Percentiles rank a stretch among this genome's conserved stretches.
These are phyloP conservation scores for Lactifluus subvellereus DNA, from an alignment of 768 basidiomycete species.

Conservation along the genomic window DNA sequence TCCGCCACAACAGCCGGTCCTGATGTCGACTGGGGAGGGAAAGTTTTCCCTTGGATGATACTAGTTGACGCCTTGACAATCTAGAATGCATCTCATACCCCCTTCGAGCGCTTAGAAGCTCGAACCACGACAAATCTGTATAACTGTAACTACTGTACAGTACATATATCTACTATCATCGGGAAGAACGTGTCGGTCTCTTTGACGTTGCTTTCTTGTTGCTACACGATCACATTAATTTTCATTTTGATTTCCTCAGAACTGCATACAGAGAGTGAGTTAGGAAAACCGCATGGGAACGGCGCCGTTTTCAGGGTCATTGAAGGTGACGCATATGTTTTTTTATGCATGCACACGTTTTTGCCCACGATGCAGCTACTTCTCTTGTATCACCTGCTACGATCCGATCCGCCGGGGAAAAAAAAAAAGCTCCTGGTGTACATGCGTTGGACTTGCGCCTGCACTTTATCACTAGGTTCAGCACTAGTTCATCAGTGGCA, in stretches of 20 bases:
- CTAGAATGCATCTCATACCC: conserved; percentile 11
- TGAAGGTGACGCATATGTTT: no score
- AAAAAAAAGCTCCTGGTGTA: no score
- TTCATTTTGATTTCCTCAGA: not conserved
- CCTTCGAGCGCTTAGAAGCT: not conserved
- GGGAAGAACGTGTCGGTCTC: not conserved
- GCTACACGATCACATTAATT: not conserved
- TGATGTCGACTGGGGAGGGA: conserved; percentile 3
- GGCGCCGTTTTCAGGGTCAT: no score
- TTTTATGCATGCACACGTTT: no score
- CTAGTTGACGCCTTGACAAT: not conserved
- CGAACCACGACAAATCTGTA: not conserved
- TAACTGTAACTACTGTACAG: not conserved
- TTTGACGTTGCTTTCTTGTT: not conserved
- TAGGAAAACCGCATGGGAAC: not conserved
- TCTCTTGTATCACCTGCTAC: no score
- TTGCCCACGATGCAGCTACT: no score
- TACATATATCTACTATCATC: not conserved
- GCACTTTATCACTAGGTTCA: not conserved
- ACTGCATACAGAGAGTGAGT: not conserved
- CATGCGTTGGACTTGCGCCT: not conserved
- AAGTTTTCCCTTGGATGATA: not conserved
- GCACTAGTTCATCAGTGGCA: not conserved
- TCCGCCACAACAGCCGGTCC: conserved; percentile 1
- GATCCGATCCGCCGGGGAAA: no score